phyloP scores from a whole-genome alignment of 148 eudicot genomes.

The Polygonum maritimum region DNA sequence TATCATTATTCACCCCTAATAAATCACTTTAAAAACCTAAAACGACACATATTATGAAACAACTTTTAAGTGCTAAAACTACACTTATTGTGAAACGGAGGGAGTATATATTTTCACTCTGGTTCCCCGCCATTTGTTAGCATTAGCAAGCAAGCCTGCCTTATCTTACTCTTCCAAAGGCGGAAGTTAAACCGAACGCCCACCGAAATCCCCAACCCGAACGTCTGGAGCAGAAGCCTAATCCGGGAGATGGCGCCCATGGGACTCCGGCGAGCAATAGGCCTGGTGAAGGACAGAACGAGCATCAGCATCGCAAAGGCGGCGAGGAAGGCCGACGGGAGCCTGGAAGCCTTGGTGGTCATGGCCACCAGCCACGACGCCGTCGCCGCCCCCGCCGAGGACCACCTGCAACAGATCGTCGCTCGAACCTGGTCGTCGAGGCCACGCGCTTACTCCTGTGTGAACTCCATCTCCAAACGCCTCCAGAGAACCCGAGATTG shows the following conservation, averaged over 20 bases:
- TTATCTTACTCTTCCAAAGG: not conserved
- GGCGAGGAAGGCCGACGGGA: conserved; percentile 32
- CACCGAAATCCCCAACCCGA: not conserved
- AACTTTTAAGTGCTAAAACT: too few relatives aligned
- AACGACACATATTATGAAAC: too few relatives aligned
- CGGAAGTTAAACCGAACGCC: not conserved
- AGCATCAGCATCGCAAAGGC: conserved; percentile 50
- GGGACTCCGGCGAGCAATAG: conserved; percentile 31
- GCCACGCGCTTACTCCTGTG: conserved; percentile 28
- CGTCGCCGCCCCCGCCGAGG: conserved; percentile 24
- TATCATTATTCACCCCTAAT: too few relatives aligned
- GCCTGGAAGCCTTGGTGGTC: conserved; percentile 44
- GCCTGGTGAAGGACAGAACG: conserved; percentile 40
- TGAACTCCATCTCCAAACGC: conserved; percentile 24
- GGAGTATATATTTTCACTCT: not conserved
- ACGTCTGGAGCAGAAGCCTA: not conserved
- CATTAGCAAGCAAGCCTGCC: not conserved
- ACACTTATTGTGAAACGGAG: too few relatives aligned
- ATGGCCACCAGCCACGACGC: conserved; percentile 47
- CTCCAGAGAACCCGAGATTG: conserved; percentile 41
- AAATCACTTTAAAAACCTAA: too few relatives aligned
- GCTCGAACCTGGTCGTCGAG: conserved; percentile 19
- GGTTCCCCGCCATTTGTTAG: not conserved
- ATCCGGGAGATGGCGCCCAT: not conserved
- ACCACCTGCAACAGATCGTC: conserved; percentile 28